Evolutionary conservation across 108 stramenopile genomes (phyloP).

Genomic region (Epipyxis sp.): DNA sequence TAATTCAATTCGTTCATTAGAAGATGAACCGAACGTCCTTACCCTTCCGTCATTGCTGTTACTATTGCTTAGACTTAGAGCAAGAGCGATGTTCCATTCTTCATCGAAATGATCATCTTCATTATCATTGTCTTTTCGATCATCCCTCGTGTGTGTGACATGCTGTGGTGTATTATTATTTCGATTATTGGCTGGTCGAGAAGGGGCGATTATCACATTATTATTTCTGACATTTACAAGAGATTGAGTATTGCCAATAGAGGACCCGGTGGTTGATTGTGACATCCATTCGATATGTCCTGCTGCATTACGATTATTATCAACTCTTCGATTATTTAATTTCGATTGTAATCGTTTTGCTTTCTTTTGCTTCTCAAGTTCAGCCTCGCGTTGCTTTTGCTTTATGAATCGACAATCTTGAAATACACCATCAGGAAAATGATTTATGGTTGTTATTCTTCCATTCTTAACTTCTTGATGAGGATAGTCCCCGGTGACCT

Average conservation of each 20-base stretch:
- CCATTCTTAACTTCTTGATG: constrained; percentile 8
- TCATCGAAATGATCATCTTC: neutral
- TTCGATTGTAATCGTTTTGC: neutral
- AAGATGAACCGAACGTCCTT: neutral
- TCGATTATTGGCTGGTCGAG: neutral
- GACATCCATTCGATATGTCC: neutral
- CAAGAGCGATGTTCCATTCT: neutral
- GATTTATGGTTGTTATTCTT: neutral
- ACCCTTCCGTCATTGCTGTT: too few relatives aligned
- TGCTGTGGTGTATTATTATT: neutral
- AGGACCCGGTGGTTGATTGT: neutral
- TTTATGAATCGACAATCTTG: neutral
- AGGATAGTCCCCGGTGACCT: constrained; percentile 14
- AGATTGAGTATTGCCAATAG: neutral
- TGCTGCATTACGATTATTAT: neutral
- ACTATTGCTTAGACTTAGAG: too few relatives aligned
- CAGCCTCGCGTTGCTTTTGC: neutral
- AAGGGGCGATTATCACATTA: neutral
- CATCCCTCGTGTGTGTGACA: neutral
- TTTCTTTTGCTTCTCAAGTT: neutral
- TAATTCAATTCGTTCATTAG: neutral
- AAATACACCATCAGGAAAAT: constrained; percentile 25
- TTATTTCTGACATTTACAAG: neutral
- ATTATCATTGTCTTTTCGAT: too few relatives aligned
- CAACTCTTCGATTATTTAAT: neutral